Evolutionary conservation across 2,329 filamentous ascomycete genomes (phyloP).

Genomic region (Pseudogymnoascus sp.): DNA sequence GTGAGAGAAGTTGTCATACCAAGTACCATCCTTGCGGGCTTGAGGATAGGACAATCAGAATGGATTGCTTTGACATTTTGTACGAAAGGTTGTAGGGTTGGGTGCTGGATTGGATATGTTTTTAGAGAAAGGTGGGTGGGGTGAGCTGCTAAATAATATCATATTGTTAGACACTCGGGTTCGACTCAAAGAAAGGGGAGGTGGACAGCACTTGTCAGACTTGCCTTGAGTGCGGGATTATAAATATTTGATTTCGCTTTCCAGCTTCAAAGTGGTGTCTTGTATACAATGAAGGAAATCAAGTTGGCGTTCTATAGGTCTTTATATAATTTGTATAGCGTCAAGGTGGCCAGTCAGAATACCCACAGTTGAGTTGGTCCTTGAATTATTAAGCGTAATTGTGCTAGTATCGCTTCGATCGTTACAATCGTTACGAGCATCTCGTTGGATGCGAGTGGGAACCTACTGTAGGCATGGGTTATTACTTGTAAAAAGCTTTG

Average conservation of each 20-base stretch:
- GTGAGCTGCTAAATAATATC: background rate
- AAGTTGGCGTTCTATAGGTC: background rate
- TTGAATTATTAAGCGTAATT: background rate
- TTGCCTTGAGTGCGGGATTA: background rate
- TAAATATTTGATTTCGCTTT: background rate
- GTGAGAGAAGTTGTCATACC: conserved; percentile 24
- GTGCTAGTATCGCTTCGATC: background rate
- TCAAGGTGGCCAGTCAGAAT: background rate
- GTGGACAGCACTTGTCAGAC: background rate
- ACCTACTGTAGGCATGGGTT: background rate
- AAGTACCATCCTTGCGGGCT: conserved; percentile 48
- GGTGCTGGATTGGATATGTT: background rate
- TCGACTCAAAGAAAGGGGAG: background rate
- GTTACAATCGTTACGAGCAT: background rate
- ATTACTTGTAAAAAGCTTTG: background rate
- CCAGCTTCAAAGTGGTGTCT: background rate
- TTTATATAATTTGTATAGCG: background rate
- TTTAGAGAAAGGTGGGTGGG: background rate
- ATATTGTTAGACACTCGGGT: background rate
- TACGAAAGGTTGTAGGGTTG: background rate
- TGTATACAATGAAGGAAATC: background rate
- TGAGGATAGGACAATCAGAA: conserved; percentile 46
- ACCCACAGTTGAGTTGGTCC: background rate
- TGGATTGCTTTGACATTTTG: conserved; percentile 10
- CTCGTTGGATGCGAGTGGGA: background rate